Evolutionary conservation across 805 yeast genomes (phyloP), one percentile per base, ranked within the genome.

Genomic region (Ogataea nitratoaversa): DNA sequence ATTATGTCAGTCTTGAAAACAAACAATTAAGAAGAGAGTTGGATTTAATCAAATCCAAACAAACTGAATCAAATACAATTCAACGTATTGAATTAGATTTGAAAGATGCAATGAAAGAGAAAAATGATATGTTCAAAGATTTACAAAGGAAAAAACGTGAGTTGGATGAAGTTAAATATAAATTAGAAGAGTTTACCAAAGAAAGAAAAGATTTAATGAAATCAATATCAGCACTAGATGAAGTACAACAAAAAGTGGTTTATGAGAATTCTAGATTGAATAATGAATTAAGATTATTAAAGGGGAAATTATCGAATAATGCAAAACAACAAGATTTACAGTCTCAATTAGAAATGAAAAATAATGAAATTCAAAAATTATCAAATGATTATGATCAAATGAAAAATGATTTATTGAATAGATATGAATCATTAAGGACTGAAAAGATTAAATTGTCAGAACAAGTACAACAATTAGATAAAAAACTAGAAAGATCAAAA

Each of bases 1-100:
- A 65, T 25, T 45, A 63, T 18, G 43, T 68, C 17, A 62, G 62
- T 39, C 49, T 59, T 18, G 79, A 75, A 20, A 55, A 65, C 31
- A 66, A 64, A 12, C 59, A 59, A 17, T 32, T 65, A 31, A 63
- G 61, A 42, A 60, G 59, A 7, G 67, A 62, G 20, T 54, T 64
- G 40, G 65, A 66, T 36, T 48, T 40, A 14, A 13, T 35, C 4
- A 37, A 34, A 7, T 30, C 31, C 2, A 18, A 22, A 3, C 39
- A 38, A 3, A 17, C 27, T 6, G 12, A 17, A 5, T 14, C 33
- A 9, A 41, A 42, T 11, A 29, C 22, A n/a, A 12, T 40, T n/a
- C 34, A 36, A n/a, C 27, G 36, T 17, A 7, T 32, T 12, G 49
- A 45, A 18, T 35, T 43, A 7, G 46, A 45, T 5, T 42, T 56